Percentiles rank a stretch among this genome's conserved stretches.
These are phyloP conservation scores for Ampelocalamus luodianensis DNA, from an alignment of 176 grass and related monocot species.

Conservation along the genomic window DNA sequence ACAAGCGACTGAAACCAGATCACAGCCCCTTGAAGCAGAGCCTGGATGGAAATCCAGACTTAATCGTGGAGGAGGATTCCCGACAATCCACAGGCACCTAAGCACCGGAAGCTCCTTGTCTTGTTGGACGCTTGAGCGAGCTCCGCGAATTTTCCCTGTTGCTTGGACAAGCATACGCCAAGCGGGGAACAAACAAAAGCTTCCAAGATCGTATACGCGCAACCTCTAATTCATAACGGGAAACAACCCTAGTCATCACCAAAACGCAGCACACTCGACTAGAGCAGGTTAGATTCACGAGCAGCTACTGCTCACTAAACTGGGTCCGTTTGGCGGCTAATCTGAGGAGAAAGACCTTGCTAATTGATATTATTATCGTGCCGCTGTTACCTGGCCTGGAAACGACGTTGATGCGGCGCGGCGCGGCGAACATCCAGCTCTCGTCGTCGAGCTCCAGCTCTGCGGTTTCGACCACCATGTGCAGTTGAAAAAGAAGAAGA, in stretches of 20 bases:
- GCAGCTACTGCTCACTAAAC: neutral
- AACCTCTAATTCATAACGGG: neutral
- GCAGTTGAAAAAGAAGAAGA: neutral
- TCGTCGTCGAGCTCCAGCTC: conserved; percentile 88
- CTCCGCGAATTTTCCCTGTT: conserved; percentile 42
- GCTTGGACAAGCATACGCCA: conserved; percentile 45
- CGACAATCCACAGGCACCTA: neutral
- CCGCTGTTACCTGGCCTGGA: conserved; percentile 65
- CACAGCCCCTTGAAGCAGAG: neutral
- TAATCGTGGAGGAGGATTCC: conserved; percentile 18
- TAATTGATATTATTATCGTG: neutral
- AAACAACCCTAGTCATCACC: neutral
- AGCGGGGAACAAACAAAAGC: neutral
- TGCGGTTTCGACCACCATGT: conserved; percentile 23
- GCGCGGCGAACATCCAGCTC: conserved; percentile 85
- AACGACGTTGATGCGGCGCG: conserved; percentile 76
- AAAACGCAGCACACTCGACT: neutral
- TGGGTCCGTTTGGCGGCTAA: neutral
- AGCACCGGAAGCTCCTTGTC: conserved; percentile 61
- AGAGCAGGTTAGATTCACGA: neutral
- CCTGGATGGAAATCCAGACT: neutral
- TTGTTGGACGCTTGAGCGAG: conserved; percentile 51
- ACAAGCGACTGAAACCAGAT: neutral
- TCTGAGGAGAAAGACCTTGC: neutral
- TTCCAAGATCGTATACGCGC: neutral